Conservation (phyloP, 2,329 filamentous ascomycete species). For the Sarocladium oryzae region DNA sequence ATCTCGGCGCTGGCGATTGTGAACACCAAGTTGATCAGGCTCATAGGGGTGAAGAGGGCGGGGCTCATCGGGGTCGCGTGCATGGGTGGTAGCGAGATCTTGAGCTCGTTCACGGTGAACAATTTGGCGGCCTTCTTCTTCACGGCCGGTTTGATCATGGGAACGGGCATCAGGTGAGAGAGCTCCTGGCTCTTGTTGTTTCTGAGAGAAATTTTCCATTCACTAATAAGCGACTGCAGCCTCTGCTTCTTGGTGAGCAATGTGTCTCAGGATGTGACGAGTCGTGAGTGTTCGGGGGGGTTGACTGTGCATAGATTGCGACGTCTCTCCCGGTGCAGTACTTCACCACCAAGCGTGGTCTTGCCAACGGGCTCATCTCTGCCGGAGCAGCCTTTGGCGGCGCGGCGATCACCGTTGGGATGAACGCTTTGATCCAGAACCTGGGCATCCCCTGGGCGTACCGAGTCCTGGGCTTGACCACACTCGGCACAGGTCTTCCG, state of each 20-base stretch:
- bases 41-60: conserved; percentile 40
- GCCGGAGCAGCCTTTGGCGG: conserved; percentile 51
- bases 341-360: conserved; percentile 44
- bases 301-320: conserved; percentile 24
- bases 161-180: conserved; percentile 25
- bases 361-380: conserved; percentile 50
- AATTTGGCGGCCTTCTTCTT: conserved; percentile 29
- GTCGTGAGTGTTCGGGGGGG: conserved; percentile 14
- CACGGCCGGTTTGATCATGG: conserved; percentile 25
- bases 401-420: conserved; percentile 41
- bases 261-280: too few relatives aligned
- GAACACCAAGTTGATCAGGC: conserved; percentile 43
- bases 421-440: conserved; percentile 39
- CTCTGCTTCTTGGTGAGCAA: conserved; percentile 33
- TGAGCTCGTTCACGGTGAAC: conserved; percentile 29
- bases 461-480: conserved; percentile 45
- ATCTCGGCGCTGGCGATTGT: conserved; percentile 45
- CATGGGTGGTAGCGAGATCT: conserved; percentile 43
- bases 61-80: conserved; percentile 42
- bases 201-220: too few relatives aligned
- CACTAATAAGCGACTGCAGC: conserved; percentile 13
- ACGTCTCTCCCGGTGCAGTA: conserved; percentile 46
- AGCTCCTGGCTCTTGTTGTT: too few relatives aligned
- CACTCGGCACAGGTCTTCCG: conserved; percentile 46
- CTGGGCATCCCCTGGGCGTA: conserved; percentile 46